phyloP scores from a whole-genome alignment of 2,329 filamentous ascomycete species.

The Escovopsis weberi region DNA sequence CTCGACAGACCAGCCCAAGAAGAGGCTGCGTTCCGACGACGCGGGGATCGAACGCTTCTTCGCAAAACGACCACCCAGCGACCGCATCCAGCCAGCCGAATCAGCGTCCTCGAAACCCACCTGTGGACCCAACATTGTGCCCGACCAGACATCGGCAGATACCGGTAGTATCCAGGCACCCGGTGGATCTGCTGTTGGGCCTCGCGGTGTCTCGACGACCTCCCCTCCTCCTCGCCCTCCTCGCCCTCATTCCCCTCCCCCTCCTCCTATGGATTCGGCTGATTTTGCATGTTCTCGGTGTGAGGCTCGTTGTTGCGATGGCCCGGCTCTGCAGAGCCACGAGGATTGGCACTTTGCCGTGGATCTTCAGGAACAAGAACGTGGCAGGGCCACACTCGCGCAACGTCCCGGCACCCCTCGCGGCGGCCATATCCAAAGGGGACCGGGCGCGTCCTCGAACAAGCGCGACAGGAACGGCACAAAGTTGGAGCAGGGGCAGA shows the following conservation, averaged over 20 bases:
- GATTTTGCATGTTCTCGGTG: slow-evolving; percentile 48
- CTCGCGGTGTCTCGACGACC: slow-evolving; percentile 9
- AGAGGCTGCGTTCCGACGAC: slow-evolving; percentile 25
- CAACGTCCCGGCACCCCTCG: slow-evolving; percentile 19
- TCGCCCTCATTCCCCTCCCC: too few species aligned
- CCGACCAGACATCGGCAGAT: slow-evolving; percentile 5
- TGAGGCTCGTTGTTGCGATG: slow-evolving; percentile 39
- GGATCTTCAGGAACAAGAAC: slow-evolving; percentile 56
- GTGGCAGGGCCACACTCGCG: slow-evolving; percentile 32
- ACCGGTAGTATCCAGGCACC: too few species aligned
- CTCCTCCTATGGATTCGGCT: too few species aligned
- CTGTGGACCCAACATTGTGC: background rate
- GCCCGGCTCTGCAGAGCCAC: slow-evolving; percentile 56
- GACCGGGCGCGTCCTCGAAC: slow-evolving; percentile 17
- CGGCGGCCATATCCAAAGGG: slow-evolving; percentile 14
- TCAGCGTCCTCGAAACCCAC: slow-evolving; percentile 5
- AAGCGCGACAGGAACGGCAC: slow-evolving; percentile 24
- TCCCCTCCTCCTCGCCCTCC: slow-evolving; percentile 22
- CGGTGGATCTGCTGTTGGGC: background rate
- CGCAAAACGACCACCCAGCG: slow-evolving; percentile 22
- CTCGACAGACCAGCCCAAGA: slow-evolving; percentile 10
- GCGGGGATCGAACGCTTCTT: slow-evolving; percentile 45
- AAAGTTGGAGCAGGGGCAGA: slow-evolving; percentile 42
- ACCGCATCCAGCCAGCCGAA: slow-evolving; percentile 12
- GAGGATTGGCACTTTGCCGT: slow-evolving; percentile 91